Evolutionary conservation across 2,329 filamentous ascomycete genomes (phyloP).

Genomic region (Periconia sp.): DNA sequence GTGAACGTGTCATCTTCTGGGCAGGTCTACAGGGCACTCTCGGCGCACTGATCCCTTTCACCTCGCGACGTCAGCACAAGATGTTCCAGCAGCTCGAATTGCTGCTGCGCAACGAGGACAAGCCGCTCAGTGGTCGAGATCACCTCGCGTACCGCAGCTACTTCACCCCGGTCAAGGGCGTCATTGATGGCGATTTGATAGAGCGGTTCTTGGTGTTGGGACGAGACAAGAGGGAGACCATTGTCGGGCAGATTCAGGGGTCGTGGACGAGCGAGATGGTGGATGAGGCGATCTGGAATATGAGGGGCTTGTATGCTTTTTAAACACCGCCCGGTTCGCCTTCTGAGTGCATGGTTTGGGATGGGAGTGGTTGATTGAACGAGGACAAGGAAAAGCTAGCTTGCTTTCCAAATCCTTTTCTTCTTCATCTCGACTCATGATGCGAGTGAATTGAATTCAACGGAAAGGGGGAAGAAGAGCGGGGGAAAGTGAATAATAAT

Average conservation of each 20-base stretch:
- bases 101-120: constrained; percentile 74
- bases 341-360: too few species aligned
- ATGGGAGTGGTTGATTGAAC: too few species aligned
- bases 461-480: too few species aligned
- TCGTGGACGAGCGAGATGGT: constrained; percentile 78
- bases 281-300: constrained; percentile 78
- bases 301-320: constrained; percentile 39
- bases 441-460: too few species aligned
- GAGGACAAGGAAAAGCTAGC: too few species aligned
- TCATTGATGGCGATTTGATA: constrained; percentile 95
- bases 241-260: constrained; percentile 88
- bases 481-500: background rate
- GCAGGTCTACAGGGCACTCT: constrained; percentile 92
- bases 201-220: constrained; percentile 84
- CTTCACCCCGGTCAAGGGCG: constrained; percentile 93
- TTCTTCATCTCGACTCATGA: too few species aligned
- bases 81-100: constrained; percentile 96
- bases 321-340: constrained; percentile 9
- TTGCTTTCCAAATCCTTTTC: too few species aligned
- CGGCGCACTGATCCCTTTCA: constrained; percentile 88
- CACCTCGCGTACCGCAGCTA: constrained; percentile 95
- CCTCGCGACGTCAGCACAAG: constrained; percentile 89
- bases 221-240: constrained; percentile 90
- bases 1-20: constrained; percentile 90
- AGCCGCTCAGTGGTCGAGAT: constrained; percentile 86